phyloP scores from a whole-genome alignment of 1,284 basidiomycete species.

The Polyporus tsugae region DNA sequence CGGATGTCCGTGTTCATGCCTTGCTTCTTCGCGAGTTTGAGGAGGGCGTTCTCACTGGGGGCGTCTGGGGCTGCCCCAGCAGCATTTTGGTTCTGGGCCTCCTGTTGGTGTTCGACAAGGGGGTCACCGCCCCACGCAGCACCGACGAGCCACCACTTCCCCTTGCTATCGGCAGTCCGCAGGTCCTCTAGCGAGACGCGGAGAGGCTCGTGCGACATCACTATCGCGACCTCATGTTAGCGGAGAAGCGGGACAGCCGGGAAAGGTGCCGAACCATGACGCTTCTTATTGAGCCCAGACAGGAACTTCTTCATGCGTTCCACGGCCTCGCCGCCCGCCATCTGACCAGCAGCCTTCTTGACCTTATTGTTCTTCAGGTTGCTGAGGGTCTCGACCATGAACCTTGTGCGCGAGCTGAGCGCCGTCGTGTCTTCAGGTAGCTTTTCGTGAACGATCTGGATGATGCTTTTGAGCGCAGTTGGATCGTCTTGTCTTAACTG shows the following conservation, averaged over 20 bases:
- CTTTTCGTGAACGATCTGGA: constrained; percentile 84
- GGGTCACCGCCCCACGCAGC: constrained; percentile 97
- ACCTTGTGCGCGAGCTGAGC: constrained; percentile 84
- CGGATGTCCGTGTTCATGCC: constrained; percentile 99
- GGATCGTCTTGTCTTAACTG: constrained; percentile 92
- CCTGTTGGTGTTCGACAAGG: constrained; percentile 68
- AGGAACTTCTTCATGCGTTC: constrained; percentile 90
- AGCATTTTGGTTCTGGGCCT: constrained; percentile 32
- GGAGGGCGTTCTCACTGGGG: constrained; percentile 58
- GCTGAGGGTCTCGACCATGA: constrained; percentile 92
- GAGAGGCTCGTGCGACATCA: constrained; percentile 83
- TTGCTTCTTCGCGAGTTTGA: constrained; percentile 88
- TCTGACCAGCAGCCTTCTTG: constrained; percentile 66
- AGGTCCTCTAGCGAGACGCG: constrained; percentile 89
- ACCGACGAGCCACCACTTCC: constrained; percentile 99
- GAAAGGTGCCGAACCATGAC: constrained; percentile 61
- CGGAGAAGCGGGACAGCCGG: background rate
- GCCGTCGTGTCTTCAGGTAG: constrained; percentile 62
- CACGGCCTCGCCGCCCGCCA: constrained; percentile 76
- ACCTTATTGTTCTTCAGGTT: constrained; percentile 93
- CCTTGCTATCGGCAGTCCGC: constrained; percentile 83
- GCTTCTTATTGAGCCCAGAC: constrained; percentile 76
- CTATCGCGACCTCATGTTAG: constrained; percentile 47
- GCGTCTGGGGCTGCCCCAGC: constrained; percentile 35
- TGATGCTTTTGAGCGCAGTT: constrained; percentile 84